Percentiles rank a stretch among this genome's conserved stretches.
Evolutionary conservation across 768 basidiomycete genomes (phyloP).

Genomic region (Tylopilus rubrobrunneus): DNA sequence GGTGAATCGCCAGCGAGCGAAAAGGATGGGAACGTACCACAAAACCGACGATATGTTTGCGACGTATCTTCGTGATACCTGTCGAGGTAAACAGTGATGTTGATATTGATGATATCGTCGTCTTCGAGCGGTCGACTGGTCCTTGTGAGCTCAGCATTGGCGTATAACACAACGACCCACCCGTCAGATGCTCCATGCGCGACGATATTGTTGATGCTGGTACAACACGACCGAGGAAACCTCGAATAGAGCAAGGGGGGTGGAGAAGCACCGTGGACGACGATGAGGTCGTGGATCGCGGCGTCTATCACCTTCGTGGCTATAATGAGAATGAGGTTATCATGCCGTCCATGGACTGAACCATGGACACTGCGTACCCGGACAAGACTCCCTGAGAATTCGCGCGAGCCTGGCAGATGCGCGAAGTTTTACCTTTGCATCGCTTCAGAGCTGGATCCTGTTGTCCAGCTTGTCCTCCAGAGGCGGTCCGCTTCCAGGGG

Average conservation of each 20-base stretch:
- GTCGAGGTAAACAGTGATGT: too few relatives aligned
- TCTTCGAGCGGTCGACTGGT: slow-evolving; percentile 72
- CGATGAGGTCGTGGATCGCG: slow-evolving; percentile 67
- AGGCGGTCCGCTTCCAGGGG: background rate
- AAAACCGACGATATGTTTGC: slow-evolving; percentile 72
- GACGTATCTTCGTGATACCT: slow-evolving; percentile 92
- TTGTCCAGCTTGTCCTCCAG: slow-evolving; percentile 26
- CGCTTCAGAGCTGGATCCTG: slow-evolving; percentile 48
- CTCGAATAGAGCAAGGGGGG: too few relatives aligned
- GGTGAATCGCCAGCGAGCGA: background rate
- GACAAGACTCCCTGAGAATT: slow-evolving; percentile 51
- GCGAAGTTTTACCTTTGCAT: slow-evolving; percentile 49
- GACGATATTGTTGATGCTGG: too few relatives aligned
- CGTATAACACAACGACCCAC: slow-evolving; percentile 39
- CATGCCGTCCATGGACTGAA: background rate
- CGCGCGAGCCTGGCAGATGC: slow-evolving; percentile 55
- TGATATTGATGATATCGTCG: slow-evolving; percentile 86
- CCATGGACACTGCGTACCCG: slow-evolving; percentile 35
- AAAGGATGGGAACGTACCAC: slow-evolving; percentile 46
- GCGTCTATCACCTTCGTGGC: slow-evolving; percentile 76
- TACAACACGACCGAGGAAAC: too few relatives aligned
- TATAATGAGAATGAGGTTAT: slow-evolving; percentile 22
- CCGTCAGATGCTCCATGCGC: slow-evolving; percentile 94
- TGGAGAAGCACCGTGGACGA: slow-evolving; percentile 73
- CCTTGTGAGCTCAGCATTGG: background rate